Evolutionary conservation across 768 basidiomycete species (phyloP).

Genomic region (Suillus tomentosus): DNA sequence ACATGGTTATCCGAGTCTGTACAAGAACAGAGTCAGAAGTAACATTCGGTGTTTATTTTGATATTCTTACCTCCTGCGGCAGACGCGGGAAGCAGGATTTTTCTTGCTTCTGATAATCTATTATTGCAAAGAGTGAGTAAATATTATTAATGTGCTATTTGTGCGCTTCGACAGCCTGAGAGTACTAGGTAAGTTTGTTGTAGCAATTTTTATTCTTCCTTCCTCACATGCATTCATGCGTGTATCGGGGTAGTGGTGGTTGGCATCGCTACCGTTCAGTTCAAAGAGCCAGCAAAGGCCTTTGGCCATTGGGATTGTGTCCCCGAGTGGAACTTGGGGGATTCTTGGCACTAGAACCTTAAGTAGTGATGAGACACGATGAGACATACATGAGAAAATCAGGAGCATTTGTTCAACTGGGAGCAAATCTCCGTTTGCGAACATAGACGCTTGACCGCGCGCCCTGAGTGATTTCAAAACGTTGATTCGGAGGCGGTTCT

Average conservation of each 20-base stretch:
- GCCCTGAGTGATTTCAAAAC: constrained; percentile 16
- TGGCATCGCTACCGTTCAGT: constrained; percentile 6
- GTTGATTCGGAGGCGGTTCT: constrained; percentile 20
- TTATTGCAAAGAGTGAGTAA: background rate
- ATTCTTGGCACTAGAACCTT: background rate
- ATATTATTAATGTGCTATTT: background rate
- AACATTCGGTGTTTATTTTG: constrained; percentile 2
- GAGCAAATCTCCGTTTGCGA: constrained; percentile 8
- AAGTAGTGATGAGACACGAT: background rate
- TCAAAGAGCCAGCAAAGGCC: background rate
- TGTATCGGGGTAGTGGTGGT: background rate
- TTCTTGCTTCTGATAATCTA: constrained; percentile 2
- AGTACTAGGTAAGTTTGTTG: constrained; percentile 9
- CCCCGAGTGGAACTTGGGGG: background rate
- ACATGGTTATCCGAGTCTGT: constrained; percentile 50
- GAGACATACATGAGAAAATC: constrained; percentile 6
- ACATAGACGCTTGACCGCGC: constrained; percentile 1
- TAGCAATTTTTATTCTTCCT: background rate
- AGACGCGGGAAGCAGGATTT: background rate
- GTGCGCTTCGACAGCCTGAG: constrained; percentile 10
- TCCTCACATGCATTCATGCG: background rate
- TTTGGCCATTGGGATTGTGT: background rate
- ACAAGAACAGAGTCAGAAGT: constrained; percentile 26
- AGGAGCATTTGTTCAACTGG: background rate
- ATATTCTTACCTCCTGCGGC: background rate